Base-by-base conservation (phyloP, 2,329 filamentous ascomycete genomes). In the Sporothrix schenckii region DNA sequence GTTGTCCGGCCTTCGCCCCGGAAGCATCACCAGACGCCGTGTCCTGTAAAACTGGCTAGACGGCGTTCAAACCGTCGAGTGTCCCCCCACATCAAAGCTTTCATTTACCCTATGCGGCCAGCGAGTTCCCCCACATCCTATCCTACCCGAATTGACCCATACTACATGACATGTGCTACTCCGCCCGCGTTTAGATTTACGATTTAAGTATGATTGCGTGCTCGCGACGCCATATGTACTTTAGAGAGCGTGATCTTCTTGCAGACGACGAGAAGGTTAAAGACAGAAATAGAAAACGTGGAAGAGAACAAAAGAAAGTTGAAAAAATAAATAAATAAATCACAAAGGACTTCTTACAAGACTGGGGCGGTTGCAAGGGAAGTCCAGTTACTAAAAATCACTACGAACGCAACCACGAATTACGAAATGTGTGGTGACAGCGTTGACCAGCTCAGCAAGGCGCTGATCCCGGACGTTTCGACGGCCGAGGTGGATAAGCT, bases 81-180 rank as follows among this genome's bases (percentile, higher is more conserved):
- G 34, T 34, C 34, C 92, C 92, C 92, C 6, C 96, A 83, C 0
- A 96, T 92, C 2, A 96, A 83, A 94, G 86, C 93, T 97, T 97
- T 7, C 34, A 34, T 34, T 34, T 34, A 9, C 34, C 4, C 6
- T 30, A 30, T 30, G 2, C 3, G 27, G 4, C 27, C 27, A 30
- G 27, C 27, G 27, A 30, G 9, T 34, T 9, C 34, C 34, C 34
- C 34, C 82, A 97, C 93, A 0, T 93, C 94, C 41, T 14, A 0
- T 93, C 94, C 41, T 14, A 16, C 10, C 41, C 1, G 41, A 4
- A 44, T 44, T 44, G 27, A 10, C 4, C 58, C 58, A n/a, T n/a
- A 7, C 21, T n/a, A 44, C 39, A 27, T 63, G n/a, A 47, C 60
- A 65, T 65, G 41, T 65, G 60, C 16, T 19, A 14, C 61, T 34